Evolutionary conservation across 306 rosid genomes (phyloP).

Genomic region (Carpinus viminea): DNA sequence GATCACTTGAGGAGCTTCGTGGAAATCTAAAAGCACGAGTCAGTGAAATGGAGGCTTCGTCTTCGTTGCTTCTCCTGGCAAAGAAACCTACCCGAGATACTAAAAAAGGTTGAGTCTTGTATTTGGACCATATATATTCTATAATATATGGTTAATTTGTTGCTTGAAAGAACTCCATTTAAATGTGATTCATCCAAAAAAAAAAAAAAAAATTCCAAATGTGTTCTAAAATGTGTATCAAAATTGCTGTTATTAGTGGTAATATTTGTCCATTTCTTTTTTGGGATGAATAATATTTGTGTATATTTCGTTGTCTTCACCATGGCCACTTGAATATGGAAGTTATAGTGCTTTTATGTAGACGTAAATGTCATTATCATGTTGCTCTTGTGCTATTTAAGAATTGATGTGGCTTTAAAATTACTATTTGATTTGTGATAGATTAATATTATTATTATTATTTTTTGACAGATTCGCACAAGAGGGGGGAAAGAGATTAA

Average conservation of each 20-base stretch:
- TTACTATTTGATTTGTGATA: too few relatives aligned
- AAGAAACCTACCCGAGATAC: constrained; percentile 13
- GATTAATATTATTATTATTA: too few relatives aligned
- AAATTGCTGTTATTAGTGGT: background rate
- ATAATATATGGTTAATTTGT: background rate
- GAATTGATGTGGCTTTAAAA: too few relatives aligned
- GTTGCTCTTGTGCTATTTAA: too few relatives aligned
- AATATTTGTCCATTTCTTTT: background rate
- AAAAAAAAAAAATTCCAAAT: background rate
- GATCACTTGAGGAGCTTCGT: constrained; percentile 26
- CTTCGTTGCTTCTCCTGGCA: constrained; percentile 45
- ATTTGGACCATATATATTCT: background rate
- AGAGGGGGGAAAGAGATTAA: too few relatives aligned
- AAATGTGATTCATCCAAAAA: background rate
- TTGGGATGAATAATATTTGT: too few relatives aligned
- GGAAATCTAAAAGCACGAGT: constrained; percentile 20
- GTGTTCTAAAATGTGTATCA: background rate
- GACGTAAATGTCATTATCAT: too few relatives aligned
- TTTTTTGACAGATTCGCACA: too few relatives aligned
- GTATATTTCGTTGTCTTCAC: too few relatives aligned
- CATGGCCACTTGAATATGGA: too few relatives aligned
- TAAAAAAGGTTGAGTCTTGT: constrained; percentile 14
- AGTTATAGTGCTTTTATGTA: too few relatives aligned
- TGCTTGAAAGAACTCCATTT: background rate
- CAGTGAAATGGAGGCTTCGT: constrained; percentile 46